Percentiles rank a stretch among this genome's conserved stretches.
Conservation (phyloP, 208 protist species). For the Sergeia podlipaevii region DNA sequence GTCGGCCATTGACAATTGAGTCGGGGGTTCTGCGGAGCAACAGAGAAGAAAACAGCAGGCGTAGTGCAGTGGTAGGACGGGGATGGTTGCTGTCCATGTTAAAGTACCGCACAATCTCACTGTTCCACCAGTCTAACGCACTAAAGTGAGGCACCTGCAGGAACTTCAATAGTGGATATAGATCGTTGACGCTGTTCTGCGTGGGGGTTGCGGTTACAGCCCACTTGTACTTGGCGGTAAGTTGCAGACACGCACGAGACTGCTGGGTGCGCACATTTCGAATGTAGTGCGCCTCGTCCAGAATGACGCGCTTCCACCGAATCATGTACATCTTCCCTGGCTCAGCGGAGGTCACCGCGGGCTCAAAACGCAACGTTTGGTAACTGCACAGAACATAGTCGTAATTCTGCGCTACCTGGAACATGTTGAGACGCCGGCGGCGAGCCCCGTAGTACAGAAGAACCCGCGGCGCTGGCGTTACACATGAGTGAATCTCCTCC, state of each 20-base stretch:
- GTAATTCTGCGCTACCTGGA: slow-evolving; percentile 60
- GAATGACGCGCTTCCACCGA: slow-evolving; percentile 81
- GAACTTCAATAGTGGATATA: slow-evolving; percentile 64
- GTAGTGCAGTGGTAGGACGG: slow-evolving; percentile 42
- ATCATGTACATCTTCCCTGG: slow-evolving; percentile 67
- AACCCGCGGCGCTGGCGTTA: slow-evolving; percentile 37
- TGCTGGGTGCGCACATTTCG: slow-evolving; percentile 58
- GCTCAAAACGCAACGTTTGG: slow-evolving; percentile 47
- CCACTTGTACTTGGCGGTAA: slow-evolving; percentile 49
- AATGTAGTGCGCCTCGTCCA: slow-evolving; percentile 91
- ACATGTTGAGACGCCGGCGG: slow-evolving; percentile 32
- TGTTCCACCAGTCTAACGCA: slow-evolving; percentile 58
- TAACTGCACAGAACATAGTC: slow-evolving; percentile 84
- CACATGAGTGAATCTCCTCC: slow-evolving; percentile 44
- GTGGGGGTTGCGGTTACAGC: slow-evolving; percentile 57
- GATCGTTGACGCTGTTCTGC: slow-evolving; percentile 68
- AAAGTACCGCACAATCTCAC: slow-evolving; percentile 51
- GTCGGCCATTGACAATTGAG: slow-evolving; percentile 32
- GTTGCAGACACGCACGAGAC: slow-evolving; percentile 37
- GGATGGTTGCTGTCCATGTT: slow-evolving; percentile 37
- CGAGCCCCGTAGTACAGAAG: slow-evolving; percentile 69
- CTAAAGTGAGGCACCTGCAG: slow-evolving; percentile 65
- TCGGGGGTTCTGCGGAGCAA: slow-evolving; percentile 60
- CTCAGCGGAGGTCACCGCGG: slow-evolving; percentile 6
- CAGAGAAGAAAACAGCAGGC: slow-evolving; percentile 45